These are phyloP conservation scores for Leonotis leonurus DNA, from an alignment of 257 asterid genomes.

Conservation along the genomic window DNA sequence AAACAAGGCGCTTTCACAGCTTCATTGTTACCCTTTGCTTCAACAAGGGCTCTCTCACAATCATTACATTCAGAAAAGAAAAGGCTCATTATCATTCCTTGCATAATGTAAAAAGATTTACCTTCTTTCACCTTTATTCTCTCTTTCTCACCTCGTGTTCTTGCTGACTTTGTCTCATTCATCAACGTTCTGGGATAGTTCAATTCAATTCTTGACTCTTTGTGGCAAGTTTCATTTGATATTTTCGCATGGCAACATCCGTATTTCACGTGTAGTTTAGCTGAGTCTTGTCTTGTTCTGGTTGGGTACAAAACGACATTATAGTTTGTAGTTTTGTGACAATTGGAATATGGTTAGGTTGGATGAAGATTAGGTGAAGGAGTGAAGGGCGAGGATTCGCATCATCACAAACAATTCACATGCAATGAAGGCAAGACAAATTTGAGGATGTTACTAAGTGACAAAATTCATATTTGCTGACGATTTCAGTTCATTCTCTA, in stretches of 20 bases:
- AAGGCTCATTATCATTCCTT: not conserved
- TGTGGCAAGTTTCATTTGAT: not conserved
- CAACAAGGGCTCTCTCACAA: conserved; percentile 40
- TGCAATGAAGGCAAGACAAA: not conserved
- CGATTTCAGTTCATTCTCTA: not conserved
- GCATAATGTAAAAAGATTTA: not conserved
- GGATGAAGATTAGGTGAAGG: not conserved
- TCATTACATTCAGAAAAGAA: conserved; percentile 17
- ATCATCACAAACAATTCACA: conserved; percentile 15
- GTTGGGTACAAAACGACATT: not conserved
- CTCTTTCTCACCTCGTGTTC: not conserved
- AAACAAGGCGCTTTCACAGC: conserved; percentile 23
- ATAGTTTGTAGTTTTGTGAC: not conserved
- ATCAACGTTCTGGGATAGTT: not conserved
- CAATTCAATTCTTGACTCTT: not conserved
- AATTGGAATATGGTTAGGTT: not conserved
- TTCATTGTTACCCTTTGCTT: conserved; percentile 35
- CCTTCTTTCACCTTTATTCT: not conserved
- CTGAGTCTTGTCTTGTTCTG: not conserved
- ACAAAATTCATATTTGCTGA: conserved; percentile 28
- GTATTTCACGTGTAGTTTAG: not conserved
- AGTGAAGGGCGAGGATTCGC: not conserved
- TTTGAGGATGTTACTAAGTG: not conserved
- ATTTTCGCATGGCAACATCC: not conserved
- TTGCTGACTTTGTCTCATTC: not conserved